A percentile compares a stretch with the other conserved stretches of the same genome.
Evolutionary conservation across 2,329 filamentous ascomycete species (phyloP).

Genomic region (Lachnellula hyalina): DNA sequence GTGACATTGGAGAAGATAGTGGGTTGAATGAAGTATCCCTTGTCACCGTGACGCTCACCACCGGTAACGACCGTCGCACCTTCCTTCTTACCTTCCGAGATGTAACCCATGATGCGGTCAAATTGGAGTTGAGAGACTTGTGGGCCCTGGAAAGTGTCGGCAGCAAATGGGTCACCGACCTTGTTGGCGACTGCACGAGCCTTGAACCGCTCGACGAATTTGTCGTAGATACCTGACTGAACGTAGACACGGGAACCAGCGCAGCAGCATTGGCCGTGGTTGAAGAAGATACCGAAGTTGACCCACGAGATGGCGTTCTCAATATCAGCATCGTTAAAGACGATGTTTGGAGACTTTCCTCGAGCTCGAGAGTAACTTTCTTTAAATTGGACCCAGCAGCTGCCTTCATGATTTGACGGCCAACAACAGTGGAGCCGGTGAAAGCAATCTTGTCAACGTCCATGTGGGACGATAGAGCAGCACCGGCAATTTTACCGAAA

Average conservation of each 20-base stretch:
- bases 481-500: conserved; percentile 62
- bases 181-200: conserved; percentile 56
- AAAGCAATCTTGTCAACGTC: conserved; percentile 63
- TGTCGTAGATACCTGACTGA: conserved; percentile 64
- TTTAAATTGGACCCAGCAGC: conserved; percentile 58
- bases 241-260: conserved; percentile 65
- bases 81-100: conserved; percentile 58
- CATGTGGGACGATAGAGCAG: conserved; percentile 57
- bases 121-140: conserved; percentile 66
- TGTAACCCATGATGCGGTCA: conserved; percentile 64
- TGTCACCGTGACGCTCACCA: conserved; percentile 59
- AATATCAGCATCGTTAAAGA: conserved; percentile 57
- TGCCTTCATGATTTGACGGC: conserved; percentile 59
- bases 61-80: conserved; percentile 61
- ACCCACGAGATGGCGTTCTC: conserved; percentile 59
- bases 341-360: conserved; percentile 58
- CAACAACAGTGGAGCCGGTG: conserved; percentile 58
- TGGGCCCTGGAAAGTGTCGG: conserved; percentile 65
- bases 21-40: conserved; percentile 68
- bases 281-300: conserved; percentile 44
- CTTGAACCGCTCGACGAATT: conserved; percentile 63
- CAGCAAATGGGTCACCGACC: conserved; percentile 62
- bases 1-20: conserved; percentile 68
- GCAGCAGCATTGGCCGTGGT: conserved; percentile 43
- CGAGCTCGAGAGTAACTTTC: conserved; percentile 60